Evolutionary conservation across 2,329 filamentous ascomycete genomes (phyloP).

Genomic region (Cladosporium colombiae): DNA sequence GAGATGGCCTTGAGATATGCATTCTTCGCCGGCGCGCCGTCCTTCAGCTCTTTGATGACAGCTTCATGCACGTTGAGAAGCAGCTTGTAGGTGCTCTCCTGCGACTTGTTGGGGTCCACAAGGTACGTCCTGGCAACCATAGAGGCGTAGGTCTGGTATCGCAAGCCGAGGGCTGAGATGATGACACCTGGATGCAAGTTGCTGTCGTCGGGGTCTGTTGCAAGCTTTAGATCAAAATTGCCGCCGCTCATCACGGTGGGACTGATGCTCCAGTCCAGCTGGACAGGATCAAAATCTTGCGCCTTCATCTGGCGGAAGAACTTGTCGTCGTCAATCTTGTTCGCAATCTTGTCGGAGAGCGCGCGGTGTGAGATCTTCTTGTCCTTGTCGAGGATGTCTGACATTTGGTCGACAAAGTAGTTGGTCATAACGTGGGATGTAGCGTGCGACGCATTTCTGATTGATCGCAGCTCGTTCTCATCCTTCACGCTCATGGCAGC

Average conservation of each 20-base stretch:
- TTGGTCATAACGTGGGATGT: constrained; percentile 93
- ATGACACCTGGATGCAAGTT: constrained; percentile 90
- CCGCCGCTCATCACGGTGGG: constrained; percentile 94
- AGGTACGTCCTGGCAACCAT: constrained; percentile 91
- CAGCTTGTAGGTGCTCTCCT: constrained; percentile 92
- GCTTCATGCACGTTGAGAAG: constrained; percentile 80
- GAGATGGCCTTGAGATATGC: constrained; percentile 84
- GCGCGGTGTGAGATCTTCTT: constrained; percentile 93
- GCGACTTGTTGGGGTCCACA: constrained; percentile 93
- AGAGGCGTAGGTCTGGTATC: constrained; percentile 95
- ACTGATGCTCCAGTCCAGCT: constrained; percentile 92
- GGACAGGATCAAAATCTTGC: constrained; percentile 77
- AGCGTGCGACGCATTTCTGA: constrained; percentile 90
- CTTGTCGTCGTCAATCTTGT: constrained; percentile 88
- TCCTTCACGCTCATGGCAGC: constrained; percentile 90
- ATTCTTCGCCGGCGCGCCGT: constrained; percentile 83
- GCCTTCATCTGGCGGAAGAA: constrained; percentile 90
- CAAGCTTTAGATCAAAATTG: constrained; percentile 86
- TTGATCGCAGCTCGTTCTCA: constrained; percentile 87
- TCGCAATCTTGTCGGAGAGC: constrained; percentile 82
- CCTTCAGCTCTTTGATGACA: constrained; percentile 87
- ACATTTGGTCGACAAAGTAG: constrained; percentile 98
- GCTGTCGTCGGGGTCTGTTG: constrained; percentile 73
- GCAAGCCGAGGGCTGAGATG: constrained; percentile 83
- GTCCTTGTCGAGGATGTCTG: constrained; percentile 88